Evolutionary conservation across 2,329 filamentous ascomycete species (phyloP), one percentile per base, ranked within the genome.

Genomic region (Chalaropsis thielavioides): DNA sequence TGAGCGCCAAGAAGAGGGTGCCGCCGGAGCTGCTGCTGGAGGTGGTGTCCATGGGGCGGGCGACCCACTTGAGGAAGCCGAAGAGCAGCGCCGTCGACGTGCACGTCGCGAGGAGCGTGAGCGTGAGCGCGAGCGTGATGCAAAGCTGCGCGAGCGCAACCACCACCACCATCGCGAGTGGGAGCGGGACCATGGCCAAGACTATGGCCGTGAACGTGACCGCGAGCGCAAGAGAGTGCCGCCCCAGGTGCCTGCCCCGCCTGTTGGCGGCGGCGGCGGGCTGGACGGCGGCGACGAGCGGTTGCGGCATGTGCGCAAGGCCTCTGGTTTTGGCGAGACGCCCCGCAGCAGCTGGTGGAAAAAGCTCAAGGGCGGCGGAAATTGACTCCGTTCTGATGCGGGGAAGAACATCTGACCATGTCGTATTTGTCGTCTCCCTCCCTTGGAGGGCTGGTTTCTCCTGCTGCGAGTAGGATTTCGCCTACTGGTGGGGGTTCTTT

Each of bases 311-410:
- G 74, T 72, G 56, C 73, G 74, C 24, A 76, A 77, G 22, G 73
- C 74, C 49, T 75, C 76, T 22, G 70, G 75, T 24, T 76, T 78
- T 62, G 54, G 31, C 35, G 51, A 41, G 15, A 75, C 79, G 13
- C 80, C 80, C 22, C 75, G 80, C 66, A 81, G 78, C 68, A 83
- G 80, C 68, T 83, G 82, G 81, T 84, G 82, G 82, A 81, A 75
- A 74, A 83, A 83, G 75, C 72, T 83, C 63, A 78, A 78, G 5
- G 76, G 77, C 63, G 75, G 68, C 72, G 64, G 64, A 61, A 60
- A 63, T 11, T 67, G 63, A 67, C 66, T 65, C 17, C 46, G 41
- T 46, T 19, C 11, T 27, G 46, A 59, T 49, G 58, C n/a, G 6
- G 31, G 17, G 27, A 19, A 31, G 24, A 58, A 35, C 35, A 38